These are phyloP conservation scores for Solanum boliviense DNA, from an alignment of 257 asterid genomes.

Conservation along the genomic window DNA sequence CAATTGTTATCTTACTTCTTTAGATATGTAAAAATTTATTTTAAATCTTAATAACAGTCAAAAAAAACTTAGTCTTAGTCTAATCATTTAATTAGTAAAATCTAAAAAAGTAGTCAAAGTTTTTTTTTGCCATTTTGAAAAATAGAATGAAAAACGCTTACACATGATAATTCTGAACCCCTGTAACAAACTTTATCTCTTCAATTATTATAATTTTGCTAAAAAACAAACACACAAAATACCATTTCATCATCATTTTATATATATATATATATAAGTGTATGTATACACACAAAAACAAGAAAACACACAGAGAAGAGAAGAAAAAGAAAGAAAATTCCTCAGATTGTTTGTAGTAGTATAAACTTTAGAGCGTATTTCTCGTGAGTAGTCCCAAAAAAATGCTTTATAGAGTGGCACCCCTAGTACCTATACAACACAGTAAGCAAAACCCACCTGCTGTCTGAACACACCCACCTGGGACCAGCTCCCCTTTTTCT, in stretches of 20 bases:
- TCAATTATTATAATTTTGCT: not conserved
- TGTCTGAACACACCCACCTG: constrained; percentile 4
- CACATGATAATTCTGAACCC: not conserved
- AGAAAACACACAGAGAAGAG: not conserved
- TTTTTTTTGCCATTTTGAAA: not conserved
- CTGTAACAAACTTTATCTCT: not conserved
- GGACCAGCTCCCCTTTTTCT: constrained; percentile 1
- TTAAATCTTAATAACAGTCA: not conserved
- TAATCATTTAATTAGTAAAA: not conserved
- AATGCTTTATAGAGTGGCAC: constrained; percentile 20
- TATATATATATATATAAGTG: not conserved
- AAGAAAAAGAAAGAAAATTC: not conserved
- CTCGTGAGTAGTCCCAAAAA: constrained; percentile 38
- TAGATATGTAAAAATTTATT: not conserved
- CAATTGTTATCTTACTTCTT: not conserved
- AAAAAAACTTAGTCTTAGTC: not conserved
- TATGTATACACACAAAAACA: not conserved
- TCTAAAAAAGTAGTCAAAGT: not conserved
- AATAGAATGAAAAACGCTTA: not conserved
- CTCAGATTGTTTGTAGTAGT: constrained; percentile 24
- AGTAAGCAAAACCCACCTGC: constrained; percentile 2
- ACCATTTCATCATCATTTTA: not conserved
- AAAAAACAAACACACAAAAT: not conserved
- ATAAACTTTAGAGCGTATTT: constrained; percentile 19
- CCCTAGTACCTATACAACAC: not conserved